phyloP scores from a whole-genome alignment of 495 filamentous ascomycete species.

The Aspergillus heteromorphus region DNA sequence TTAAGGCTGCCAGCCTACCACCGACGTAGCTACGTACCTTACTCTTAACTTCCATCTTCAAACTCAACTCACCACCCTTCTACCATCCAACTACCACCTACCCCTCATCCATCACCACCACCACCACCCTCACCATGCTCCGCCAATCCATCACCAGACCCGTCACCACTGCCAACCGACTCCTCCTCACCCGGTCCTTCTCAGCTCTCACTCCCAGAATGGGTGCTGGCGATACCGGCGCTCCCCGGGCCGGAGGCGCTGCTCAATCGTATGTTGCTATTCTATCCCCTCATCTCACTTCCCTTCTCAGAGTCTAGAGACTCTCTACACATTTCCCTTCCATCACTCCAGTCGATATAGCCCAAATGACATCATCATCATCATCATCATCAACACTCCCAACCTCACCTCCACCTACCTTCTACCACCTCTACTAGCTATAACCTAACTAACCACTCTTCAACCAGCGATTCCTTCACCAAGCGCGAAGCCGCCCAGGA shows the following conservation, averaged over 20 bases:
- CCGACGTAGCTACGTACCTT: not conserved
- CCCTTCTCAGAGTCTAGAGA: not conserved
- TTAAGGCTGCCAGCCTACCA: not conserved
- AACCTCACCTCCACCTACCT: not conserved
- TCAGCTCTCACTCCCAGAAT: conserved; percentile 56
- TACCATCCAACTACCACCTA: too few species aligned
- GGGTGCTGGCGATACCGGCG: conserved; percentile 64
- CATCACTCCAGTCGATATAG: not conserved
- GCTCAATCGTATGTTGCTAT: conserved; percentile 29
- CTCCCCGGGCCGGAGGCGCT: conserved; percentile 43
- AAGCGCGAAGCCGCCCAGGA: conserved; percentile 86
- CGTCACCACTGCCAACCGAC: conserved; percentile 45
- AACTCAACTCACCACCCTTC: not conserved
- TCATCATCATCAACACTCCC: not conserved
- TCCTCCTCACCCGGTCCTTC: conserved; percentile 54
- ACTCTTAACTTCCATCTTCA: conserved; percentile 3
- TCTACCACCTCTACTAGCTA: too few species aligned
- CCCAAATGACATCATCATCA: conserved; percentile 18
- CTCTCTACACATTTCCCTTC: too few species aligned
- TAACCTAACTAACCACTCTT: conserved; percentile 3
- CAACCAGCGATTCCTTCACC: conserved; percentile 76
- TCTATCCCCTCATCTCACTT: not conserved
- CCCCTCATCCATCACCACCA: conserved; percentile 8
- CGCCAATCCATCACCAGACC: conserved; percentile 59
- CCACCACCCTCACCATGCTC: conserved; percentile 49